Base-by-base conservation (phyloP, 2,329 filamentous ascomycete species). In the Fusarium begoniae region DNA sequence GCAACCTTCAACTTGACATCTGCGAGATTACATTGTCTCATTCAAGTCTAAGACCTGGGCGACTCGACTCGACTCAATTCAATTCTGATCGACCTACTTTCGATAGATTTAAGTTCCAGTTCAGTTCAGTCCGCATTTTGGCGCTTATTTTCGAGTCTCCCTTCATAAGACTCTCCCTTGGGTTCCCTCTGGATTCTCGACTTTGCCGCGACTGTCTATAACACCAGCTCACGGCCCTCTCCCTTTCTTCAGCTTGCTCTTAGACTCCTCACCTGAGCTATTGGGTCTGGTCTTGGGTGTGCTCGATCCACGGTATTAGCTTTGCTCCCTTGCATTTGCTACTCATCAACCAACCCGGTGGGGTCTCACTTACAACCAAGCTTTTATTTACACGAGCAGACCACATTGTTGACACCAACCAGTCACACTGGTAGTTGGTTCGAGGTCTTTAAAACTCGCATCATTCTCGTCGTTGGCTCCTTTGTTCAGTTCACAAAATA, bases 11-110 rank as follows among this genome's bases (percentile, higher is more conserved):
- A 68, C 53, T 55, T 65, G 64, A 62, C 43, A 60, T 73, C 63
- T 43, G 45, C 45, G 58, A 75, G 66, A 75, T 75, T 75, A 47
- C 69, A n/a, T 48, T 75, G 72, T 75, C 72, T 75, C 61, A 75
- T 59, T 45, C 41, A 60, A 60, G 60, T 75, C 69, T 73, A 54
- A 72, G 71, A 74, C 67, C 59, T 55, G 63, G 24, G 28, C 43
- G 22, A 70, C 44, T 51, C 51, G 51, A 62, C 20, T 61, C 26
- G 32, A 60, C 51, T 38, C 66, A 67, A 56, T 57, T 61, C 26
- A 41, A 51, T 50, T 45, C 60, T 73, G 58, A 56, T 64, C 26
- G 35, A 61, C 44, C 48, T 62, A 71, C 51, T 63, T 67, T 67
- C 53, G 70, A 70, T 53, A 58, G 37, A 50, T 28, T 61, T 48